phyloP scores from a whole-genome alignment of 2,329 filamentous ascomycete species.

The Verticillium klebahnii region DNA sequence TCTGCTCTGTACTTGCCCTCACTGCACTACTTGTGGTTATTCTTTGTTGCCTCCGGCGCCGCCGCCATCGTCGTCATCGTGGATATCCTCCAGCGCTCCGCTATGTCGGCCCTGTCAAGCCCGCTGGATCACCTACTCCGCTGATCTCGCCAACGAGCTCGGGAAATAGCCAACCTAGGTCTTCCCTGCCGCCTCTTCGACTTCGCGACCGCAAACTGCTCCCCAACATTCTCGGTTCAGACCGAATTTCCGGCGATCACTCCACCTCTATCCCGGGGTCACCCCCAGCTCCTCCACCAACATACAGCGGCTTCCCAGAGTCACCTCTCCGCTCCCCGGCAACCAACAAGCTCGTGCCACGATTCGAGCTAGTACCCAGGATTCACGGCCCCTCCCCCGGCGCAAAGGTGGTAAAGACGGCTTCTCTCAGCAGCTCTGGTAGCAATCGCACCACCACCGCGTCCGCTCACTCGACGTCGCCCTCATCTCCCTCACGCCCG shows the following conservation, averaged over 20 bases:
- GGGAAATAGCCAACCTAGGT: slow-evolving; percentile 16
- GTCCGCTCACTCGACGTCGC: slow-evolving; percentile 8
- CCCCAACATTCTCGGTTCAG: slow-evolving; percentile 17
- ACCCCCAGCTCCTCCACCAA: neutral
- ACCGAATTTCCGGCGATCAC: neutral
- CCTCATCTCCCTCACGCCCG: slow-evolving; percentile 26
- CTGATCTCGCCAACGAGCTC: slow-evolving; percentile 34
- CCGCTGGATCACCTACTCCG: slow-evolving; percentile 33
- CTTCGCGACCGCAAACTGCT: slow-evolving; percentile 43
- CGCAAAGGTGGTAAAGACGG: neutral
- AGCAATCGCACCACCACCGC: slow-evolving; percentile 1
- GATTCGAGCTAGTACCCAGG: neutral
- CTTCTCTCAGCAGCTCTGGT: slow-evolving; percentile 8
- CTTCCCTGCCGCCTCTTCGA: slow-evolving; percentile 40
- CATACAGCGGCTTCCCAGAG: neutral
- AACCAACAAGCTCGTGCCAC: neutral
- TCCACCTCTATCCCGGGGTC: neutral
- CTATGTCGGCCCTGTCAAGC: slow-evolving; percentile 12
- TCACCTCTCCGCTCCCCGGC: neutral
- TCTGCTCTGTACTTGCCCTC: slow-evolving; percentile 34
- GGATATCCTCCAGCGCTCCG: slow-evolving; percentile 5
- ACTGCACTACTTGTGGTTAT: slow-evolving; percentile 30
- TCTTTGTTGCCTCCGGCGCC: slow-evolving; percentile 30
- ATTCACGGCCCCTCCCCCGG: neutral
- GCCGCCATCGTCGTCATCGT: slow-evolving; percentile 15